Evolutionary conservation across 495 filamentous ascomycete genomes (phyloP).

Genomic region (Podospora comata): DNA sequence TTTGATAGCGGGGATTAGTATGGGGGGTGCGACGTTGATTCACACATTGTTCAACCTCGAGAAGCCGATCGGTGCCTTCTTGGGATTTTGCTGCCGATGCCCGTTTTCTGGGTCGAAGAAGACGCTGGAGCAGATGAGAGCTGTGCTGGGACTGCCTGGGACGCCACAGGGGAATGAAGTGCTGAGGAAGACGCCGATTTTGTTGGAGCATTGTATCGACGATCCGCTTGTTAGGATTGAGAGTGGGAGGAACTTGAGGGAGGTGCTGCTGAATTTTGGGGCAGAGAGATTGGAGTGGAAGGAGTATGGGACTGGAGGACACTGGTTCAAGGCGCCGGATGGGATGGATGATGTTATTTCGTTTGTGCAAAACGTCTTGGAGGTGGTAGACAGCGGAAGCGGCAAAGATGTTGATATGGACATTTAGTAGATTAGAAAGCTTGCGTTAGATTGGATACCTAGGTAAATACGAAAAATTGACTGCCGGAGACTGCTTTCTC

Average conservation of each 20-base stretch:
- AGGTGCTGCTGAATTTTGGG: conserved; percentile 40
- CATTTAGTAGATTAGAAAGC: neutral
- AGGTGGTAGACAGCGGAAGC: neutral
- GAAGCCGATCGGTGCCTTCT: conserved; percentile 38
- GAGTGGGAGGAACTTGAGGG: conserved; percentile 43
- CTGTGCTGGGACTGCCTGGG: conserved; percentile 19
- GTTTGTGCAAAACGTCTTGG: conserved; percentile 34
- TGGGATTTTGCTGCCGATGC: conserved; percentile 57
- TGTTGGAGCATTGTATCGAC: conserved; percentile 53
- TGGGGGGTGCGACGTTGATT: conserved; percentile 46
- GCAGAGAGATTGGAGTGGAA: conserved; percentile 46
- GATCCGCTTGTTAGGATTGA: conserved; percentile 50
- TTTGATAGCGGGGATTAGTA: conserved; percentile 37
- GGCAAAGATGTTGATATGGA: neutral
- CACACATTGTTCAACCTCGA: conserved; percentile 39
- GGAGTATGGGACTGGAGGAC: conserved; percentile 52
- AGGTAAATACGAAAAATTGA: neutral
- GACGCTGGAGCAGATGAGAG: conserved; percentile 28
- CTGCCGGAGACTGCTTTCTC: neutral
- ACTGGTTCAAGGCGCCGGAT: conserved; percentile 54
- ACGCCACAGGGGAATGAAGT: conserved; percentile 21
- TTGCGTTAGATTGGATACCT: neutral
- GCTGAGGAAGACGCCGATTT: conserved; percentile 41
- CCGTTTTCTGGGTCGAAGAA: conserved; percentile 43
- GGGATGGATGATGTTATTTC: conserved; percentile 52